phyloP scores from a whole-genome alignment of 257 asterid species.

The Solanum infundibuliforme region DNA sequence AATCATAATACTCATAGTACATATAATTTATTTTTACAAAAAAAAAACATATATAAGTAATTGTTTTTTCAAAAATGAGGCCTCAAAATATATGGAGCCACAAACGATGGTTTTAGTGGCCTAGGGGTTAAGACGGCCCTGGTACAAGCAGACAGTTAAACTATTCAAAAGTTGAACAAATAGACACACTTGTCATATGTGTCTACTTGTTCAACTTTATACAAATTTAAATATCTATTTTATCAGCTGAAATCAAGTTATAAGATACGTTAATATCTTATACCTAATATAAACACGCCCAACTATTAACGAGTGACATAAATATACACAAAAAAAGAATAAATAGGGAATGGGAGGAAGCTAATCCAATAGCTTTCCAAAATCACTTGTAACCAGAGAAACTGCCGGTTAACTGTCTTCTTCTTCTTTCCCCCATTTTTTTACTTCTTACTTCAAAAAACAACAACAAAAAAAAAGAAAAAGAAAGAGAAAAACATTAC shows the following conservation, averaged over 20 bases:
- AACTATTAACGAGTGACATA: background rate
- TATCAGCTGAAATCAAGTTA: too few species aligned
- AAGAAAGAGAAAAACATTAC: background rate
- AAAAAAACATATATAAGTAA: too few species aligned
- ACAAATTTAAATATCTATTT: too few species aligned
- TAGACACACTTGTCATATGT: background rate
- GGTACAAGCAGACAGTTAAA: too few species aligned
- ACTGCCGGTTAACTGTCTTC: slow-evolving; percentile 33
- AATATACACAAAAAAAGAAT: background rate
- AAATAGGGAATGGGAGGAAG: slow-evolving; percentile 14
- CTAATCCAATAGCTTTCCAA: slow-evolving; percentile 11
- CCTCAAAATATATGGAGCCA: too few species aligned
- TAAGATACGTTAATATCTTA: too few species aligned
- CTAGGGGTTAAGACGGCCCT: too few species aligned
- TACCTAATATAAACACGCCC: background rate
- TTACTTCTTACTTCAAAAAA: background rate
- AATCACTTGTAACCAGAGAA: slow-evolving; percentile 21
- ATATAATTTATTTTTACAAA: too few species aligned
- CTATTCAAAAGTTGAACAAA: background rate
- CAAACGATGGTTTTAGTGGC: too few species aligned
- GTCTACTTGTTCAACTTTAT: too few species aligned
- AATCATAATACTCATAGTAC: too few species aligned
- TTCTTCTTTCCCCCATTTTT: background rate
- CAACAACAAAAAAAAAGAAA: background rate
- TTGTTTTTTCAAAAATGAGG: too few species aligned